These are phyloP conservation scores for Globisporangium cylindrosporum DNA, from an alignment of 352 stramenopile species.

Conservation along the genomic window DNA sequence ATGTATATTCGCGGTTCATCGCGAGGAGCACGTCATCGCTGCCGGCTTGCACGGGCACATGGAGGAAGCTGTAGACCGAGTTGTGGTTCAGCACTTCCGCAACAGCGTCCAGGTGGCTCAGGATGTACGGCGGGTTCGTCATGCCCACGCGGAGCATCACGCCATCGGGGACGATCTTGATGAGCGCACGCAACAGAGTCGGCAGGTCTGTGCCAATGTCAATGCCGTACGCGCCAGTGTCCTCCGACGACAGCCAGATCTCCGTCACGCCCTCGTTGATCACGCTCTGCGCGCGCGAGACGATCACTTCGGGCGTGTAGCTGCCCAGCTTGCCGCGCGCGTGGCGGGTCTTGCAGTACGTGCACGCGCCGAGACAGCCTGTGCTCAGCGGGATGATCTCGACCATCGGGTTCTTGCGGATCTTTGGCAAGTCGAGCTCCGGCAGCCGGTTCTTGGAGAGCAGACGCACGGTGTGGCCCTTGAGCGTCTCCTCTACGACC, in stretches of 20 bases:
- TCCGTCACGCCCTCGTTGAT: conserved; percentile 85
- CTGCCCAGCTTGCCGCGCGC: conserved; percentile 89
- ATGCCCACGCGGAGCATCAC: conserved; percentile 92
- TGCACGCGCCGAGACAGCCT: conserved; percentile 90
- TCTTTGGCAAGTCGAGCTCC: conserved; percentile 89
- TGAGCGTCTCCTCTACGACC: conserved; percentile 90
- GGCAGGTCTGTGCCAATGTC: conserved; percentile 84
- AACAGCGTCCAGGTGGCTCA: conserved; percentile 85
- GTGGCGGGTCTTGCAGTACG: conserved; percentile 93
- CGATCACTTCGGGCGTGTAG: conserved; percentile 82
- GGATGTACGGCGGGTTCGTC: conserved; percentile 93
- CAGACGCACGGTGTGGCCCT: conserved; percentile 86
- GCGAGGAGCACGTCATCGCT: conserved; percentile 82
- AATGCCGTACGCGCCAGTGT: conserved; percentile 91
- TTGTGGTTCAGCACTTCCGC: conserved; percentile 78
- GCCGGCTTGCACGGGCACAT: conserved; percentile 91
- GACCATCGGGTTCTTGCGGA: conserved; percentile 90
- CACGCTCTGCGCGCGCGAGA: conserved; percentile 60
- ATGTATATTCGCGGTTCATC: conserved; percentile 92
- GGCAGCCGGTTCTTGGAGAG: conserved; percentile 81
- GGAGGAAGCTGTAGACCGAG: conserved; percentile 87
- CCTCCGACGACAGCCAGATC: conserved; percentile 91
- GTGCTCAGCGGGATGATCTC: conserved; percentile 92
- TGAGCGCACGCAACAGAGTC: conserved; percentile 61
- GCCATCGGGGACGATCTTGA: conserved; percentile 58